Evolutionary conservation across 441 rosid genomes (phyloP), one percentile per base, ranked within the genome.

Genomic region (Pelargonium myrrhifolium): DNA sequence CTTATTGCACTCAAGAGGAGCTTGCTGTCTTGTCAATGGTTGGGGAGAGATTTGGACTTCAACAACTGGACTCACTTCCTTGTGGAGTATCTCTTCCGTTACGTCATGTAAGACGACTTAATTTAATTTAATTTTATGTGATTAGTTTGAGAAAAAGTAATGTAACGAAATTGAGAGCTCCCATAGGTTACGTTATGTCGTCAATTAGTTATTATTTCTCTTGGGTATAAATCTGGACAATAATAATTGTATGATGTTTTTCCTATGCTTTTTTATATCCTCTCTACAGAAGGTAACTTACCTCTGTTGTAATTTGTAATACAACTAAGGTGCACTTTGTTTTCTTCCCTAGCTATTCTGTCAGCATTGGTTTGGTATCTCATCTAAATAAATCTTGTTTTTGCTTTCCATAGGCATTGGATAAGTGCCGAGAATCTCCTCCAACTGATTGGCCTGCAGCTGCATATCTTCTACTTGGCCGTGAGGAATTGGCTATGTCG

Each of bases 381-480:
- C 62, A 9, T 24, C 70, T 72, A 14, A 72, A 68, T 73, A 67
- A 66, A 26, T 61, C 65, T 66, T 72, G 53, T 8, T 43, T 72
- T 24, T 74, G 76, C 66, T 31, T 74, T 79, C 76, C 68, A 62
- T 75, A 92, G 99, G 98, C 96, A 68, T 76, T 92, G 81, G 96
- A 90, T 78, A 87, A 84, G 79, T 92, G 98, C 71, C 86, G 98
- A 66, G 99, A 90, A 81, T 90, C 89, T 75, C 98, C 99, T 71
- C 97, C 99, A 7, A 80, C 84, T 62, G 93, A 89, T 75, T 95
- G 99, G 99, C 92, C 99, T 75, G 93, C 90, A 7, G 83, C 92
- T 74, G 99, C 96, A 64, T 95, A 90, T 80, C 82, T 90, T 72
- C 95, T 95, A 77, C 91, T 95, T 81, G 94, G 98, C 68, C 91